phyloP scores from a whole-genome alignment of 2,329 filamentous ascomycete genomes.

The Xylariaceae sp. region DNA sequence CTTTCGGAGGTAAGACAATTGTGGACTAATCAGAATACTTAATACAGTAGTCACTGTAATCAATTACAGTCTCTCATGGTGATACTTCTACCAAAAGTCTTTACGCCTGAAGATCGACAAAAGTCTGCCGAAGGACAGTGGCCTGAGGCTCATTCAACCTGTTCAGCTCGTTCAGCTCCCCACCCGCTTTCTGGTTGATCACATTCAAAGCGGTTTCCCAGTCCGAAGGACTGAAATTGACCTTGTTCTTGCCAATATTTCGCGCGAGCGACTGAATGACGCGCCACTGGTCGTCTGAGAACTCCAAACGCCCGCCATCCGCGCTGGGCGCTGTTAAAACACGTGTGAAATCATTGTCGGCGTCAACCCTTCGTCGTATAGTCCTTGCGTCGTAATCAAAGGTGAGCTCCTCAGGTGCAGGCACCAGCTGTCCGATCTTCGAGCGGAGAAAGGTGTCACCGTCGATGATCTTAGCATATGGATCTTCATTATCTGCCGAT shows the following conservation, averaged over 20 bases:
- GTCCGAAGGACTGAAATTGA: neutral
- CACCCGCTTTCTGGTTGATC: neutral
- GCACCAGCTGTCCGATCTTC: neutral
- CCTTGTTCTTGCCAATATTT: neutral
- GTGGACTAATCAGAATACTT: too few relatives aligned
- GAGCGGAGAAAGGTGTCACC: neutral
- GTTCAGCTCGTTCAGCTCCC: neutral
- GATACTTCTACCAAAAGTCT: neutral
- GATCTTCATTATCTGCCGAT: constrained; percentile 2
- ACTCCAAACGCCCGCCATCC: neutral
- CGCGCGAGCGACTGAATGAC: neutral
- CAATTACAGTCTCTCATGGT: too few relatives aligned
- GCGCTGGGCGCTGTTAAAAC: neutral
- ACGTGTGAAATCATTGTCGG: neutral
- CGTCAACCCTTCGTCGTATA: neutral
- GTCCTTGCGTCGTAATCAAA: constrained; percentile 1
- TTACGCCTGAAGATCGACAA: neutral
- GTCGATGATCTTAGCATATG: constrained; percentile 4
- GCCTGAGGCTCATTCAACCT: neutral
- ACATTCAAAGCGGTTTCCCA: neutral
- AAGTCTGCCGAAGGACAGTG: neutral
- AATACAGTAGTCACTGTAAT: too few relatives aligned
- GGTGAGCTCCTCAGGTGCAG: constrained; percentile 1
- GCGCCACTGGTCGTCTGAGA: constrained; percentile 1
- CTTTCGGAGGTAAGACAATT: too few relatives aligned